Base-by-base conservation (phyloP, 345 rosid species). In the Lumnitzera racemosa region DNA sequence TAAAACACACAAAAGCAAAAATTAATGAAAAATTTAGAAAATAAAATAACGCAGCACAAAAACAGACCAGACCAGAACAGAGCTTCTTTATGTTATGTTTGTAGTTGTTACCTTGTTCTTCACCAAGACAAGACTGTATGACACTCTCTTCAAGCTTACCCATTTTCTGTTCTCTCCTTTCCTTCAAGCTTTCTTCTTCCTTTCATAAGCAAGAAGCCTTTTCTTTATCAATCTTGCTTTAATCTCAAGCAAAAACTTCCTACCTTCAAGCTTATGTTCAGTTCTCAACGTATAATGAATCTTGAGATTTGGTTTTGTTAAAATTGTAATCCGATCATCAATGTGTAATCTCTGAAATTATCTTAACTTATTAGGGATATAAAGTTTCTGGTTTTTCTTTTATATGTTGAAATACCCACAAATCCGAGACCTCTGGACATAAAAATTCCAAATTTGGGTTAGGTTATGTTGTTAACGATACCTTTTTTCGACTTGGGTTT, bases 181-280 rank as follows among this genome's bases (percentile, higher is more conserved):
- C 43, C 46, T 56, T 17, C 46, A 64, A 64, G 67, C 54, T 56
- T 24, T 57, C 57, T 4, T 46, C 58, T 23, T 43, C 47, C 24
- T 47, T 59, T 3, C 10, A 41, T 24, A 47, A 12, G 5, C 27
- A n/a, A 16, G 43, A 41, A 2, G 49, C 48, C 17, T 24, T 36
- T 12, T 46, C 17, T 64, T 53, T 54, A 12, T 3, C 46, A 29
- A 43, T 15, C 47, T 20, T 54, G 41, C 17, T 56, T 25, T 49
- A 27, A 17, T 43, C 24, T 48, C 49, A 17, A 15, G 29, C 43
- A 36, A 36, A 36, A 36, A 36, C 43, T 36, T 7, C 47, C 16
- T 43, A 16, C 27, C 62, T 1, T 59, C 17, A 53, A 59, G 48
- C 15, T 47, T 8, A 17, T 25, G 4, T 53, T 16, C 6, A 50